A percentile compares a stretch with the other conserved stretches of the same genome.
Evolutionary conservation across 805 yeast species (phyloP).

Genomic region (Starmera pachycereana): DNA sequence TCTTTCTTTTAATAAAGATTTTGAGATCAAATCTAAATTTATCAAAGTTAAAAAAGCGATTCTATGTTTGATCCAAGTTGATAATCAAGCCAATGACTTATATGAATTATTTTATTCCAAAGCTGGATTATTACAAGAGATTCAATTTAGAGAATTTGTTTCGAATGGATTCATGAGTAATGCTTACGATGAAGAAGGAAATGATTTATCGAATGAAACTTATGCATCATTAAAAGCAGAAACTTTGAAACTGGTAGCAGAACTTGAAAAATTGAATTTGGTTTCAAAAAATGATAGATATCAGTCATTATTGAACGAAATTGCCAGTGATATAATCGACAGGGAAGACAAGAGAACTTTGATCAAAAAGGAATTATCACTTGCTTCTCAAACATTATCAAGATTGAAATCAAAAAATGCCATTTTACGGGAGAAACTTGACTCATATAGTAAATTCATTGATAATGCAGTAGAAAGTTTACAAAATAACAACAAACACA

Average conservation of each 20-base stretch:
- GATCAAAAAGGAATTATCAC: constrained; percentile 34
- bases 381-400: constrained; percentile 33
- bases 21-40: constrained; percentile 46
- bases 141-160: constrained; percentile 45
- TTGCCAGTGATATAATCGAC: constrained; percentile 68
- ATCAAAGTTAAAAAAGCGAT: constrained; percentile 77
- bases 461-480: constrained; percentile 39
- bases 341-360: constrained; percentile 41
- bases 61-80: constrained; percentile 76
- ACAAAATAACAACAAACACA: constrained; percentile 26
- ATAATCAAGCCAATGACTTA: constrained; percentile 52
- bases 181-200: constrained; percentile 30
- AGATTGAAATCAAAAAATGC: constrained; percentile 35
- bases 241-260: constrained; percentile 65
- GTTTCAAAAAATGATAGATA: constrained; percentile 60
- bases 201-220: constrained; percentile 34
- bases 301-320: constrained; percentile 72
- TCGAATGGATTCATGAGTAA: constrained; percentile 31
- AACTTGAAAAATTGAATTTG: constrained; percentile 58
- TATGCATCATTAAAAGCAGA: constrained; percentile 72
- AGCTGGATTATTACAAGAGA: constrained; percentile 62
- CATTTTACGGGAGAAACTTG: constrained; percentile 30
- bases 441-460: constrained; percentile 35
- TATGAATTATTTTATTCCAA: constrained; percentile 60
- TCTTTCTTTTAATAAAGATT: constrained; percentile 33